Base-by-base conservation (phyloP, 1,284 basidiomycete genomes). In the Neonothopanus nambi region DNA sequence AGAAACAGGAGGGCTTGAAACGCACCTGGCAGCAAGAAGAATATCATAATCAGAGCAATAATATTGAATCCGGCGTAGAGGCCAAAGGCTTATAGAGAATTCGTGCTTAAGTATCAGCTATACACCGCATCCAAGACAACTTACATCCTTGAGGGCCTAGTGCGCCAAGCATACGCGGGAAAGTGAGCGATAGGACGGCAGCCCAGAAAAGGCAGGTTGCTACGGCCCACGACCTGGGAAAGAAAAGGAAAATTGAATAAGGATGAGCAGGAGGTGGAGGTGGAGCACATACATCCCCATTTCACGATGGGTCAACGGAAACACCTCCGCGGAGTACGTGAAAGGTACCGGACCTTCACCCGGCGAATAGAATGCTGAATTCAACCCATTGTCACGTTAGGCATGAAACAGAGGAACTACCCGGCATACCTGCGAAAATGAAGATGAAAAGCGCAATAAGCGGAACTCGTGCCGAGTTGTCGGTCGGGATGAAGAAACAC, bases 291-390 rank as follows among this genome's bases (percentile, higher is more conserved):
- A 74, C 77, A 78, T 79, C 56, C 76, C 76, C 71, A 77, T 73
- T 57, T 79, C 77, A 58, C 84, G 70, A 57, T 84, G 78, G 7
- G 80, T 80, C 15, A 86, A 70, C 9, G 83, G 83, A 71, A 84
- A 85, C 12, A 81, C 82, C 61, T 85, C 83, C 1, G 84, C 82
- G 11, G 79, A 81, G 61, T 82, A 82, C 4, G 82, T 79, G 63
- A 80, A 85, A 0, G 87, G 85, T 3, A 91, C 88, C 9, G 89
- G 88, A 1, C 88, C 87, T 68, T 89, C 85, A 46, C 85, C 79
- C 6, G 79, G 75, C 0, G 77, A 82, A 64, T 85, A 87, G 63
- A 81, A 79, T 2, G 76, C 76, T 72, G 59, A 24, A 35, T 13
- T n/a, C 15, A 30, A 51, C 9, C 30, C 13, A 18, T 28, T 12